Conservation (phyloP, 2,329 filamentous ascomycete genomes). For the Pleoardoris graminearum region DNA sequence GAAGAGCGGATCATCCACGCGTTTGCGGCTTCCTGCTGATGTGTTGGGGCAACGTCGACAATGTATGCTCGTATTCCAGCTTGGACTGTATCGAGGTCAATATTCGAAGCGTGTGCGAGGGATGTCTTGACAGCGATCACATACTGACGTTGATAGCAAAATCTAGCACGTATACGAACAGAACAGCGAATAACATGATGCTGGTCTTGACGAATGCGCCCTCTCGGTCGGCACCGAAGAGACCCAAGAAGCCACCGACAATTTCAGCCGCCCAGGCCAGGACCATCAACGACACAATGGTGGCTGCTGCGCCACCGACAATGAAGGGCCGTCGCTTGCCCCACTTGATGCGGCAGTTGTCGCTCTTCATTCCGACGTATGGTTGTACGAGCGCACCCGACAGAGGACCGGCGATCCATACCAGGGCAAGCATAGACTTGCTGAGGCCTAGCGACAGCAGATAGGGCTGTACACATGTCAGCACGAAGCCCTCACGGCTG, state of each 20-base stretch:
- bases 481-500: not conserved
- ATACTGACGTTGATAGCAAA: slow-evolving; percentile 90
- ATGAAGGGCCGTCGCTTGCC: slow-evolving; percentile 59
- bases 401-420: slow-evolving; percentile 61
- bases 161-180: slow-evolving; percentile 88
- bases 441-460: slow-evolving; percentile 57
- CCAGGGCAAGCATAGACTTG: slow-evolving; percentile 56
- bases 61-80: slow-evolving; percentile 90
- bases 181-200: slow-evolving; percentile 77
- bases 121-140: slow-evolving; percentile 21
- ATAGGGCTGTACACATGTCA: slow-evolving; percentile 48
- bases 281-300: slow-evolving; percentile 54
- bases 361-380: slow-evolving; percentile 58
- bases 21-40: slow-evolving; percentile 93
- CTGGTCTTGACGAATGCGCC: slow-evolving; percentile 65
- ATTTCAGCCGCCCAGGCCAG: slow-evolving; percentile 57
- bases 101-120: not conserved
- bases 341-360: slow-evolving; percentile 53
- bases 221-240: slow-evolving; percentile 72
- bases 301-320: slow-evolving; percentile 53
- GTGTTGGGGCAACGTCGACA: slow-evolving; percentile 86
- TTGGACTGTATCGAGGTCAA: slow-evolving; percentile 64
- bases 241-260: slow-evolving; percentile 65
- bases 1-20: slow-evolving; percentile 88
- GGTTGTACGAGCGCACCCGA: slow-evolving; percentile 59